Base-by-base conservation (phyloP, 2,329 filamentous ascomycete genomes). In the Zasmidium angulare region DNA sequence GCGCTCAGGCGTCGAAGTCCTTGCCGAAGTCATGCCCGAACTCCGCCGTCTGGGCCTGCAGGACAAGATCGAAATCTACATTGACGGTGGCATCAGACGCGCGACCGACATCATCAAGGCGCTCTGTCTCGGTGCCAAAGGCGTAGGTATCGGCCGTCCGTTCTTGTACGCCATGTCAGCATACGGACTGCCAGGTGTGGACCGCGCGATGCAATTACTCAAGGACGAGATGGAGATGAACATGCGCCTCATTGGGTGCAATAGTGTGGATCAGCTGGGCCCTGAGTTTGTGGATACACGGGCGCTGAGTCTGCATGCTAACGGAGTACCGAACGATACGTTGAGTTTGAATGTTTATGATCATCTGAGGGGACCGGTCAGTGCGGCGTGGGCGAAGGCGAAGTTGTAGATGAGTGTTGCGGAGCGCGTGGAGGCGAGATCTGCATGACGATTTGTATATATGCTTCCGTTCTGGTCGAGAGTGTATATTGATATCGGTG, bases 161-260 rank as follows among this genome's bases (percentile, higher is more conserved):
- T 98, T 99, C 81, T 78, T 99, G 61, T 99, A 93, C 73, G 93
- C 95, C 70, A 98, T 99, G 93, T 90, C 88, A 63, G 86, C 91
- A 10, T 98, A 98, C 71, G 95, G 95, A 1, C 78, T 91, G 60
- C 82, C 88, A 1, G 95, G 95, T 64, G 93, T 98, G 20, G 90
- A 96, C 71, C 85, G 91, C 31, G 95, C 95, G 29, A 96, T 98
- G 89, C 89, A 92, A 63, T 58, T 76, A 59, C 59, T 75, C 53
- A 74, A 72, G 79, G 95, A 98, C 71, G 95, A 99, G 82, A 90
- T 99, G 85, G 92, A 96, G 79, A 98, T 98, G 93, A 95, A 93
- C 72, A 98, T 99, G 95, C 86, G 95, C 6, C 79, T 99, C 63
- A 91, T 99, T 67, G 95, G 95, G 10, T 90, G 87, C 60, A 84